Evolutionary conservation across 306 rosid species (phyloP).

Genomic region (Coriaria nepalensis): DNA sequence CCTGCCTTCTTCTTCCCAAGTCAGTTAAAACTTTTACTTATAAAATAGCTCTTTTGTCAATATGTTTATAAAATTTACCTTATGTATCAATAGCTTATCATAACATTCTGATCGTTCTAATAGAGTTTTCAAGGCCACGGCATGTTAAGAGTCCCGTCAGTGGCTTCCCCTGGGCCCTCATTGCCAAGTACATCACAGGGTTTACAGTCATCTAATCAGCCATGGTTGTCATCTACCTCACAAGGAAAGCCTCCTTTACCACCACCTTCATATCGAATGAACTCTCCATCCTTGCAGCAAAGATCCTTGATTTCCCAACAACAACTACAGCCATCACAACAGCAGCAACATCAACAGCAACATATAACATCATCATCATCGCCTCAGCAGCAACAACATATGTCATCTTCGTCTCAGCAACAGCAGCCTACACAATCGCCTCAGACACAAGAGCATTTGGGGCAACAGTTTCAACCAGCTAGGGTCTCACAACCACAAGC

Average conservation of each 20-base stretch:
- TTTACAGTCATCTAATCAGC: conserved; percentile 63
- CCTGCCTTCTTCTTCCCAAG: conserved; percentile 62
- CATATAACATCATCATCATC: no score
- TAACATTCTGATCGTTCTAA: no score
- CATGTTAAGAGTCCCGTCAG: conserved; percentile 48
- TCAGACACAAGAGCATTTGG: conserved; percentile 55
- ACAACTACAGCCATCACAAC: conserved; percentile 27
- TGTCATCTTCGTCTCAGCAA: conserved; percentile 20
- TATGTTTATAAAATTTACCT: neutral
- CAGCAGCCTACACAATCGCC: conserved; percentile 43
- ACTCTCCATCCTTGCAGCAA: conserved; percentile 54
- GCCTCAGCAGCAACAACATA: conserved; percentile 17
- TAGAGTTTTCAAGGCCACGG: conserved; percentile 82
- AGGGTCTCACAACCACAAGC: conserved; percentile 51
- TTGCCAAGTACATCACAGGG: conserved; percentile 50
- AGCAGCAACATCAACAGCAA: no score
- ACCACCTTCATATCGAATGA: conserved; percentile 48
- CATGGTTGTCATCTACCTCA: conserved; percentile 76
- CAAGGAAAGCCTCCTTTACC: conserved; percentile 94
- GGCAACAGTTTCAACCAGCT: conserved; percentile 42
- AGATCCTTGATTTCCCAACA: conserved; percentile 54
- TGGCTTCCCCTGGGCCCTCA: conserved; percentile 47
- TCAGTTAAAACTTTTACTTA: conserved; percentile 30
- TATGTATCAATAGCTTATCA: conserved; percentile 5
- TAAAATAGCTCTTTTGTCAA: neutral